A percentile compares a stretch with the other conserved stretches of the same genome.
Evolutionary conservation across 352 stramenopile genomes (phyloP).

Genomic region (Phytophthora capsici): DNA sequence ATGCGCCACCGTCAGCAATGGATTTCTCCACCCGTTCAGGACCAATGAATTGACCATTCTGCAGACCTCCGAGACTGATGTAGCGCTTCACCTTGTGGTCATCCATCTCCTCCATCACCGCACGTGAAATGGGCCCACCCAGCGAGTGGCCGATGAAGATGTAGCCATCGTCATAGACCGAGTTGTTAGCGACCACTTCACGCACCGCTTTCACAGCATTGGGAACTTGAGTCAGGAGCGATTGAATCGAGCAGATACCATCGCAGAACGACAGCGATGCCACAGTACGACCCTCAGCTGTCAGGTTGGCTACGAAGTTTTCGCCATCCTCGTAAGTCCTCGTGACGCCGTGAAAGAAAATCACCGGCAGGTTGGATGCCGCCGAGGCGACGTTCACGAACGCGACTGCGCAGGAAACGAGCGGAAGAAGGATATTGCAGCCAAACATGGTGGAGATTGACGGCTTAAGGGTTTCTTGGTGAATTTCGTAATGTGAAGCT

Average conservation of each 20-base stretch:
- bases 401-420: constrained; percentile 8
- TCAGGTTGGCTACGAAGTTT: constrained; percentile 37
- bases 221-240: constrained; percentile 36
- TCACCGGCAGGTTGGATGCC: constrained; percentile 33
- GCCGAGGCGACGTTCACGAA: constrained; percentile 11
- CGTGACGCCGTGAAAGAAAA: constrained; percentile 55
- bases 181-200: constrained; percentile 15
- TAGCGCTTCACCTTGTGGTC: constrained; percentile 22
- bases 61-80: constrained; percentile 9
- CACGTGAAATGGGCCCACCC: constrained; percentile 18
- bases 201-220: constrained; percentile 47
- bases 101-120: constrained; percentile 22
- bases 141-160: constrained; percentile 18
- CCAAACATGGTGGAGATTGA: not conserved
- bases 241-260: constrained; percentile 29
- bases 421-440: constrained; percentile 2
- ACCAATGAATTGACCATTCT: constrained; percentile 17
- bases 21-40: constrained; percentile 15
- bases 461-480: constrained; percentile 5
- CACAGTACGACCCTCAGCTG: constrained; percentile 31
- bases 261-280: constrained; percentile 46
- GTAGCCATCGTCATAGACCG: constrained; percentile 11
- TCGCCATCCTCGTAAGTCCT: constrained; percentile 16
- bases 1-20: constrained; percentile 6
- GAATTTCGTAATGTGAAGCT: not conserved